These are phyloP conservation scores for Spathaspora girioi DNA, from an alignment of 805 yeast genomes.

Conservation along the genomic window DNA sequence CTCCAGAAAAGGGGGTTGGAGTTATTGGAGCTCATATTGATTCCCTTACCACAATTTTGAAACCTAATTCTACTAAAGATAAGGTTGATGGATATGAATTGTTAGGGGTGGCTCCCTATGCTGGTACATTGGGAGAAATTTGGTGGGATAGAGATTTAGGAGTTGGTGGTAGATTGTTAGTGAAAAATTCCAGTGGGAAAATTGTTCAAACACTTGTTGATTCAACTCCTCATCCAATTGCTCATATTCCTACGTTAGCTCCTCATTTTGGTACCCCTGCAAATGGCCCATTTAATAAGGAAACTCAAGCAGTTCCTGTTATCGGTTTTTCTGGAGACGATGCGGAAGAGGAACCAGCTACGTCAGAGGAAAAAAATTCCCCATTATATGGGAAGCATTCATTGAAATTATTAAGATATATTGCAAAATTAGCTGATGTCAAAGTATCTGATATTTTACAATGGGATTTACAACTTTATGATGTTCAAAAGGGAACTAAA, in stretches of 20 bases:
- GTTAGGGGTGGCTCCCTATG: conserved; percentile 81
- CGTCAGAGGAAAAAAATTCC: conserved; percentile 54
- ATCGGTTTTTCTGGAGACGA: conserved; percentile 50
- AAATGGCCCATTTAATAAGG: conserved; percentile 68
- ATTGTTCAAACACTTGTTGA: conserved; percentile 46
- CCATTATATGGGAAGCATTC: conserved; percentile 71
- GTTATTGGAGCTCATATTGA: conserved; percentile 75
- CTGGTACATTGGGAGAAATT: conserved; percentile 59
- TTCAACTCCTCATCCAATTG: conserved; percentile 67
- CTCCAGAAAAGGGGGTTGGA: conserved; percentile 62
- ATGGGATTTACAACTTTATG: conserved; percentile 75
- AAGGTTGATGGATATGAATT: conserved; percentile 71
- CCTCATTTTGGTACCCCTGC: conserved; percentile 80
- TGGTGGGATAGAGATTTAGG: conserved; percentile 91
- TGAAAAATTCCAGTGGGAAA: conserved; percentile 31
- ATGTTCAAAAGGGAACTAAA: conserved; percentile 71
- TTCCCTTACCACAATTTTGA: conserved; percentile 62
- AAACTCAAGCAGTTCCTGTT: conserved; percentile 76
- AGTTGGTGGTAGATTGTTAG: conserved; percentile 72
- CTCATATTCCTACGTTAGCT: conserved; percentile 79
- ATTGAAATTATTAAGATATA: conserved; percentile 60
- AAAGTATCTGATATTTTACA: conserved; percentile 60
- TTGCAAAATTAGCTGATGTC: conserved; percentile 59
- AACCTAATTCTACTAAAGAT: conserved; percentile 64
- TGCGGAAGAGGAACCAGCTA: conserved; percentile 37